Base-by-base conservation (phyloP, 2,329 filamentous ascomycete species). In the Monosporascus sp. region DNA sequence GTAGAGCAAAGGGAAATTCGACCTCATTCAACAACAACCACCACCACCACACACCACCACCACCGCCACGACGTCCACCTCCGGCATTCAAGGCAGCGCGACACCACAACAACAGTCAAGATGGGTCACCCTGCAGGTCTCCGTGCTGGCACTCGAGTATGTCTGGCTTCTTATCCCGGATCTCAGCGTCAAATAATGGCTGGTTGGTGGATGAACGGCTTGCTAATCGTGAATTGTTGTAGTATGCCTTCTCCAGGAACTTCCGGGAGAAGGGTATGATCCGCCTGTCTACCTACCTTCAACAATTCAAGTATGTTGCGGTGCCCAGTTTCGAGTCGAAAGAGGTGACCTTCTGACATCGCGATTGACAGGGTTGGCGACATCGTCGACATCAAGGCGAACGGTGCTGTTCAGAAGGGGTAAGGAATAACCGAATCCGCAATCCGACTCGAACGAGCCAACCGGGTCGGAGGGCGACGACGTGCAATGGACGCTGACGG, bases 391-490 rank as follows among this genome's bases (percentile, higher is more conserved):
- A 90, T 99, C 76, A 95, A 96, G 80, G 89, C 89, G 73, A 97
- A 99, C 82, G 94, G 92, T 88, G 94, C 91, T 72, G 89, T 95
- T 64, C 92, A 96, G 83, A 96, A 96, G 86, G 92, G 91, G 89
- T 94, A 81, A 86, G 63, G 87, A 79, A 68, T 61, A 58, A 58
- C 54, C 64, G 60, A 57, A 56, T 54, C 54, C 54, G 50, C 54
- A 55, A 53, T 36, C 50, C 50, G 47, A 57, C 44, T 49, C 54
- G 54, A 49, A 56, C 43, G 24, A 44, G 38, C 55, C 50, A 53
- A 54, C 51, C 54, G 49, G 52, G 55, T 39, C 36, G 47, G 35
- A 27, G 27, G 18, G 20, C 5, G 31, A 14, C 24, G 11, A 14
- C 25, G 14, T 14, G 31, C 31, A 35, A 14, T 35, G 9, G 31